Evolutionary conservation across 805 yeast species (phyloP).

Genomic region (Schwanniomyces occidentalis): DNA sequence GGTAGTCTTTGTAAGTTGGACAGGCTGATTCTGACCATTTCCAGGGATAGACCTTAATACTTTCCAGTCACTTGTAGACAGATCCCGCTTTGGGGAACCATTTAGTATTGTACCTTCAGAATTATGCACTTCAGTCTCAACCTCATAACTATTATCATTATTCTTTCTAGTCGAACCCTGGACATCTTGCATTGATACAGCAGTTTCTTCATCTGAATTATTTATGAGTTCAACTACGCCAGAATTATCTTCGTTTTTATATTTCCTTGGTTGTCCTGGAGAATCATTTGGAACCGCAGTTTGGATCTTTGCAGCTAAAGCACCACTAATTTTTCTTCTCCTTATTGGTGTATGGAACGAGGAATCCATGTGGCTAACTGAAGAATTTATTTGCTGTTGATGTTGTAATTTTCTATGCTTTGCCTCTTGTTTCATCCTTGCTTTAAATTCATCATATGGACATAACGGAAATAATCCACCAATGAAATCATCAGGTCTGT

Average conservation of each 20-base stretch:
- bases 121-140: slow-evolving; percentile 13
- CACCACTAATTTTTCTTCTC: slow-evolving; percentile 63
- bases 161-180: slow-evolving; percentile 14
- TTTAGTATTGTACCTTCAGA: slow-evolving; percentile 11
- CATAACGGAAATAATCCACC: slow-evolving; percentile 68
- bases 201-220: slow-evolving; percentile 46
- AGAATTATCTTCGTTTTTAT: slow-evolving; percentile 33
- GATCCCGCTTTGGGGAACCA: slow-evolving; percentile 26
- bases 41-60: slow-evolving; percentile 40
- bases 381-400: slow-evolving; percentile 33
- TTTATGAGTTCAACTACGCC: slow-evolving; percentile 37
- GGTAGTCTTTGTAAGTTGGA: slow-evolving; percentile 41
- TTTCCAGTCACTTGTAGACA: slow-evolving; percentile 32
- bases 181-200: slow-evolving; percentile 23
- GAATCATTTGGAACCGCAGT: slow-evolving; percentile 87
- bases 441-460: slow-evolving; percentile 60
- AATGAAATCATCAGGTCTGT: slow-evolving; percentile 61
- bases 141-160: slow-evolving; percentile 15
- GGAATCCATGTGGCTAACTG: slow-evolving; percentile 34
- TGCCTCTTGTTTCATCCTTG: slow-evolving; percentile 48
- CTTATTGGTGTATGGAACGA: slow-evolving; percentile 76
- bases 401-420: slow-evolving; percentile 33
- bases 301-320: slow-evolving; percentile 64
- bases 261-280: slow-evolving; percentile 96
- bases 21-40: slow-evolving; percentile 31